phyloP scores from a whole-genome alignment of 805 yeast genomes.

The Starmerella tilneyi region DNA sequence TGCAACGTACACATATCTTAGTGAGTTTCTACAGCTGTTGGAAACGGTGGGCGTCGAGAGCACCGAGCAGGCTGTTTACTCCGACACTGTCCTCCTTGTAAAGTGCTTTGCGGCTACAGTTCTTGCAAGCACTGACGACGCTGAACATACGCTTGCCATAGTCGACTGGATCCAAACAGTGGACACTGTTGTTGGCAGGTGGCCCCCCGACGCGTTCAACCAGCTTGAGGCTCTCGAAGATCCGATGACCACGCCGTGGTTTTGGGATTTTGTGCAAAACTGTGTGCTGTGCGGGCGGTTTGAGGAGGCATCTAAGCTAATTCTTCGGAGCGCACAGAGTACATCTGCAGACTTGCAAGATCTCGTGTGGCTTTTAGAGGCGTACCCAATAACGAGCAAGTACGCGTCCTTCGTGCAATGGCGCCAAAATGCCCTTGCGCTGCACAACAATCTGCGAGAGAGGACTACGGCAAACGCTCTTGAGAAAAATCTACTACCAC shows the following conservation, averaged over 20 bases:
- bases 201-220: slow-evolving; percentile 7
- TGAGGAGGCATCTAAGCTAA: slow-evolving; percentile 7
- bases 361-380: slow-evolving; percentile 6
- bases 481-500: slow-evolving; percentile 4
- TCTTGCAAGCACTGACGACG: slow-evolving; percentile 4
- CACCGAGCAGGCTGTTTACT: slow-evolving; percentile 11
- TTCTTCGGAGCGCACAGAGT: slow-evolving; percentile 1
- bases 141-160: slow-evolving; percentile 2
- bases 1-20: slow-evolving; percentile 11
- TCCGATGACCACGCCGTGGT: not conserved
- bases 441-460: slow-evolving; percentile 10
- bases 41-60: not conserved
- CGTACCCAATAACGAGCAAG: slow-evolving; percentile 13
- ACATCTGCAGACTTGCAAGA: not conserved
- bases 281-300: slow-evolving; percentile 11
- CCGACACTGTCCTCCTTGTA: slow-evolving; percentile 16
- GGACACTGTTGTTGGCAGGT: slow-evolving; percentile 9
- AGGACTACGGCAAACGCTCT: not conserved
- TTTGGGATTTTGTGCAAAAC: slow-evolving; percentile 13
- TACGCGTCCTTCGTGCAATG: slow-evolving; percentile 19
- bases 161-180: slow-evolving; percentile 13
- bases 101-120: slow-evolving; percentile 14
- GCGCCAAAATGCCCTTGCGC: slow-evolving; percentile 16
- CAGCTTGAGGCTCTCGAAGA: not conserved
- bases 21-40: slow-evolving; percentile 10